Evolutionary conservation across 768 basidiomycete species (phyloP).

Genomic region (Lepiota subincarnata): DNA sequence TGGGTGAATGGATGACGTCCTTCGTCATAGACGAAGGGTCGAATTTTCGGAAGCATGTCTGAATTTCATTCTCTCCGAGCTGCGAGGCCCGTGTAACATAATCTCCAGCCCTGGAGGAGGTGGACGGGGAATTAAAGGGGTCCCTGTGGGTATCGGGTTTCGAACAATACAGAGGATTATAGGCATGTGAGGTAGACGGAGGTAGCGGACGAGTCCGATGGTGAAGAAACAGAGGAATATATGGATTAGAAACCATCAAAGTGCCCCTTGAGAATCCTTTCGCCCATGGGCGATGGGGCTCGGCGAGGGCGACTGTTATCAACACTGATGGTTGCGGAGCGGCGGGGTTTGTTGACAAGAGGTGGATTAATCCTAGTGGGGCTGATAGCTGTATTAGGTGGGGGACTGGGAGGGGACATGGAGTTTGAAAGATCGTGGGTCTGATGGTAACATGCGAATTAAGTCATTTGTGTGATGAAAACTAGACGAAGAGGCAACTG

Average conservation of each 20-base stretch:
- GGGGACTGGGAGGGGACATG: slow-evolving; percentile 38
- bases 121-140: not conserved
- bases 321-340: slow-evolving; percentile 57
- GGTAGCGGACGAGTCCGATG: slow-evolving; percentile 8
- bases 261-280: slow-evolving; percentile 86
- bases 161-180: slow-evolving; percentile 18
- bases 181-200: slow-evolving; percentile 12
- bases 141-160: slow-evolving; percentile 26
- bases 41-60: too few relatives aligned
- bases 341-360: slow-evolving; percentile 37
- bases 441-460: slow-evolving; percentile 15
- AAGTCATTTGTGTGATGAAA: slow-evolving; percentile 12
- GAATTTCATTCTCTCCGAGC: too few relatives aligned
- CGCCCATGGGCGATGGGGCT: slow-evolving; percentile 87
- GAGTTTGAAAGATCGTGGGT: slow-evolving; percentile 24
- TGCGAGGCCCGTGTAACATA: too few relatives aligned
- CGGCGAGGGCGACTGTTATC: slow-evolving; percentile 46
- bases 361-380: slow-evolving; percentile 27
- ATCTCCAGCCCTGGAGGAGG: not conserved
- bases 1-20: too few relatives aligned
- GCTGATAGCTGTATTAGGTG: slow-evolving; percentile 50
- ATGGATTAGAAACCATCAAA: slow-evolving; percentile 77
- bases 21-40: too few relatives aligned
- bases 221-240: not conserved
- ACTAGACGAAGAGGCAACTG: slow-evolving; percentile 23